A percentile compares a stretch with the other conserved stretches of the same genome.
Evolutionary conservation across 176 grass and related monocot genomes (phyloP).

Genomic region (Cenchrus americanus): DNA sequence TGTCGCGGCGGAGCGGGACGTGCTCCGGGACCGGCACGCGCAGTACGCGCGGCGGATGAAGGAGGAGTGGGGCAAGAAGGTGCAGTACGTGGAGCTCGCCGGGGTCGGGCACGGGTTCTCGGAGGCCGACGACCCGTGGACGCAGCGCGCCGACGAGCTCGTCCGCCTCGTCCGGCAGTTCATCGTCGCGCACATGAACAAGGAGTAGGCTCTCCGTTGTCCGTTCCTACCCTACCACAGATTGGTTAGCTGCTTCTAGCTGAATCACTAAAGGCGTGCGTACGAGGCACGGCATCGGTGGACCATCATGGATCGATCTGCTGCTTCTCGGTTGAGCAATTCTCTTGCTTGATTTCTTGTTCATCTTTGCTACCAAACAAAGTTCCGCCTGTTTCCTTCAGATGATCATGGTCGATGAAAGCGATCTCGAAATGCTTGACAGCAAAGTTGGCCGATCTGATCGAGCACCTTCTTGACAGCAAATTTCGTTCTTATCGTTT

Average conservation of each 20-base stretch:
- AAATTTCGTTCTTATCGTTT: not conserved
- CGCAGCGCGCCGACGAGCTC: constrained; percentile 44
- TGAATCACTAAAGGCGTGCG: not conserved
- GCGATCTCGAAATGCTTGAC: not conserved
- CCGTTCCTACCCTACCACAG: not conserved
- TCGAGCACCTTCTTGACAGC: not conserved
- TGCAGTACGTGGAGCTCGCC: constrained; percentile 43
- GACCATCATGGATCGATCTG: not conserved
- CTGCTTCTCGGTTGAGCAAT: not conserved
- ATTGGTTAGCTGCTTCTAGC: not conserved
- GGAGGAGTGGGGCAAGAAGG: constrained; percentile 47
- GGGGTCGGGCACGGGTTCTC: constrained; percentile 46
- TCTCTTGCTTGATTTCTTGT: not conserved
- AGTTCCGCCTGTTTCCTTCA: not conserved
- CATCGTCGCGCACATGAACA: constrained; percentile 44
- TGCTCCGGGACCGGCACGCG: constrained; percentile 45
- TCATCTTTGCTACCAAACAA: not conserved
- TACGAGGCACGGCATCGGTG: not conserved
- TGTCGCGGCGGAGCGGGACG: constrained; percentile 37
- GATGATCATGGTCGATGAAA: not conserved
- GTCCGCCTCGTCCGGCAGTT: constrained; percentile 33
- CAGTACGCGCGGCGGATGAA: constrained; percentile 50
- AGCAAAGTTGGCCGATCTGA: not conserved
- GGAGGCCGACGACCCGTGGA: constrained; percentile 30
- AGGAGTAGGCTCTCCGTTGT: not conserved